Conservation (phyloP, 192 early-diverging fungal genomes). For the Thoreauomyces humboldtii region DNA sequence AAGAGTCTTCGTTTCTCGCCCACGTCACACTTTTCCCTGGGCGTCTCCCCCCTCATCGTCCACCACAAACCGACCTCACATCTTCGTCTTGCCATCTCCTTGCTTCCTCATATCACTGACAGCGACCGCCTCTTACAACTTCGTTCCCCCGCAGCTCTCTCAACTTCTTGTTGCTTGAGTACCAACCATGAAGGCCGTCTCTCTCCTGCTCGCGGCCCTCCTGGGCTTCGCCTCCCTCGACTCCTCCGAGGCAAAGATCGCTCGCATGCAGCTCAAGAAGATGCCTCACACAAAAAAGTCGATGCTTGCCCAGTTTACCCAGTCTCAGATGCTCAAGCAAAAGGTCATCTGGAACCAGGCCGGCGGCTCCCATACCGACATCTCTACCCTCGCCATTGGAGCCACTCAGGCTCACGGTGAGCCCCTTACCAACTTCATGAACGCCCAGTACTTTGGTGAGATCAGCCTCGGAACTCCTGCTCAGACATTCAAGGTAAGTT, state of each 20-base stretch:
- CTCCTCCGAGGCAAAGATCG: conserved; percentile 9
- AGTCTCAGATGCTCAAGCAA: conserved; percentile 15
- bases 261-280: conserved; percentile 26
- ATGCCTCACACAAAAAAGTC: conserved; percentile 21
- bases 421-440: conserved; percentile 89
- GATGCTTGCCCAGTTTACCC: conserved; percentile 1
- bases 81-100: no score
- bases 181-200: neutral
- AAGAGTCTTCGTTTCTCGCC: neutral
- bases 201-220: neutral
- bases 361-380: no score
- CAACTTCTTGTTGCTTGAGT: neutral
- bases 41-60: neutral
- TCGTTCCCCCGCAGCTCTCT: no score
- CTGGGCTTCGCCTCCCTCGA: neutral
- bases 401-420: conserved; percentile 30
- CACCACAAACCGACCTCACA: neutral
- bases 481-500: conserved; percentile 51
- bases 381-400: no score
- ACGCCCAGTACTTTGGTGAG: conserved; percentile 95
- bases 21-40: neutral
- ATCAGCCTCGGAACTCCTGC: conserved; percentile 80
- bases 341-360: neutral
- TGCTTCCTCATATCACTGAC: no score
- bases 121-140: no score